Percentiles rank a stretch among this genome's conserved stretches.
Evolutionary conservation across 345 rosid species (phyloP).

Genomic region (Gossypium longicalyx): DNA sequence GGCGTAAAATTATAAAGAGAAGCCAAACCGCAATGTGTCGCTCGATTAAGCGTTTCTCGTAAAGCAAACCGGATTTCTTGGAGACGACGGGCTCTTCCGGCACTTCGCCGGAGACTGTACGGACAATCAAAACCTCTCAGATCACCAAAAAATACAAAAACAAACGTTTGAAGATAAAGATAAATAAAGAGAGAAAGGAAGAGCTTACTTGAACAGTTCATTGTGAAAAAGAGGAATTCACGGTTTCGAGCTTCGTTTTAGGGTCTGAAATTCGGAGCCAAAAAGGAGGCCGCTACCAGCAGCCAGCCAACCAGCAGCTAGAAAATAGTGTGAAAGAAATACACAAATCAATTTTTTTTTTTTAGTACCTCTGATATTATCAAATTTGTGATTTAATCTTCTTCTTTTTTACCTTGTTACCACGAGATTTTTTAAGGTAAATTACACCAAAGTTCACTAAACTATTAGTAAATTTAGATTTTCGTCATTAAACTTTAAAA

Average conservation of each 20-base stretch:
- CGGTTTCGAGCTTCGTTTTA: slow-evolving; percentile 17
- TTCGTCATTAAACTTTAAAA: fast-evolving
- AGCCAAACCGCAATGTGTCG: slow-evolving; percentile 55
- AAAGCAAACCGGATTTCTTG: slow-evolving; percentile 71
- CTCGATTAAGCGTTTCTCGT: slow-evolving; percentile 85
- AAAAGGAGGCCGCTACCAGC: neutral
- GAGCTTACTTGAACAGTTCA: slow-evolving; percentile 72
- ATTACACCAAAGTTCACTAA: too few relatives aligned
- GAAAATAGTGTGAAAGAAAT: neutral
- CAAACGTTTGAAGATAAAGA: neutral
- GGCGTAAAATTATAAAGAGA: neutral
- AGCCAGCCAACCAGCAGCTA: neutral
- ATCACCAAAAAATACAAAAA: slow-evolving; percentile 1
- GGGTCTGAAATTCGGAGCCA: neutral
- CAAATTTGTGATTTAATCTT: neutral
- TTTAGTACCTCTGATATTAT: neutral
- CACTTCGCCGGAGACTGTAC: slow-evolving; percentile 83
- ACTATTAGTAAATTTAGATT: too few relatives aligned
- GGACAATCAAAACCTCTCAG: slow-evolving; percentile 1
- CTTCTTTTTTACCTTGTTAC: too few relatives aligned
- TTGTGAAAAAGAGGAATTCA: slow-evolving; percentile 19
- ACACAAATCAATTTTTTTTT: neutral
- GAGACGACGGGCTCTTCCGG: slow-evolving; percentile 90
- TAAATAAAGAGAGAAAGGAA: neutral
- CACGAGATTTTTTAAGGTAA: too few relatives aligned